Conservation (phyloP, 805 yeast species). For the Suhomyces emberorum region DNA sequence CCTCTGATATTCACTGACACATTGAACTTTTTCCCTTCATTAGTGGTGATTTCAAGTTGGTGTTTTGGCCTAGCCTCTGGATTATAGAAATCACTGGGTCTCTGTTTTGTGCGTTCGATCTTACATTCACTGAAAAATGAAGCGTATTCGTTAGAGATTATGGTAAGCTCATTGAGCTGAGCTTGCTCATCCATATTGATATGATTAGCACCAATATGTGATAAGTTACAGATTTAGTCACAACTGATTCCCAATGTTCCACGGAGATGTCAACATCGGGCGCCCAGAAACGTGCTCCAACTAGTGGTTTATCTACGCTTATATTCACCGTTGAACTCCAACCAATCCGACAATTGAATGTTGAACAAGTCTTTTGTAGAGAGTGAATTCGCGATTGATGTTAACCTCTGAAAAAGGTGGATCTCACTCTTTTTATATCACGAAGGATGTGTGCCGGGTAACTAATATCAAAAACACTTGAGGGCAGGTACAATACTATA, state of each 20-base stretch:
- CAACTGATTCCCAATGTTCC: slow-evolving; percentile 47
- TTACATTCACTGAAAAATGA: slow-evolving; percentile 17
- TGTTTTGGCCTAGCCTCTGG: background rate
- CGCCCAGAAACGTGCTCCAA: slow-evolving; percentile 48
- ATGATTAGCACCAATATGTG: background rate
- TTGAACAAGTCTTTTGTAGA: slow-evolving; percentile 15
- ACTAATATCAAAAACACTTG: background rate
- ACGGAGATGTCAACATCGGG: slow-evolving; percentile 39
- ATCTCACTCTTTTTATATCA: background rate
- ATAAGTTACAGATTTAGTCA: slow-evolving; percentile 28
- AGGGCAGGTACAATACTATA: background rate
- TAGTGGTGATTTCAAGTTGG: slow-evolving; percentile 7
- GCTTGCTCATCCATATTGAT: slow-evolving; percentile 1
- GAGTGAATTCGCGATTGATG: slow-evolving; percentile 42
- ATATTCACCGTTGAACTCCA: slow-evolving; percentile 29
- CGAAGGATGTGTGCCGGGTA: slow-evolving; percentile 4
- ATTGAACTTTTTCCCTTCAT: slow-evolving; percentile 12
- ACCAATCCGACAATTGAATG: slow-evolving; percentile 11
- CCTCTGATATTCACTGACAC: slow-evolving; percentile 27
- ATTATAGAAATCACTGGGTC: background rate
- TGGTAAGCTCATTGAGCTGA: slow-evolving; percentile 18
- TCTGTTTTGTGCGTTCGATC: background rate
- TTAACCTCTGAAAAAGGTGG: slow-evolving; percentile 14
- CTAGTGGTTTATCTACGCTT: slow-evolving; percentile 38
- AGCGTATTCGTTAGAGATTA: slow-evolving; percentile 20